These are phyloP conservation scores for Saturnispora ahearnii DNA, from an alignment of 805 yeast genomes.

Conservation along the genomic window DNA sequence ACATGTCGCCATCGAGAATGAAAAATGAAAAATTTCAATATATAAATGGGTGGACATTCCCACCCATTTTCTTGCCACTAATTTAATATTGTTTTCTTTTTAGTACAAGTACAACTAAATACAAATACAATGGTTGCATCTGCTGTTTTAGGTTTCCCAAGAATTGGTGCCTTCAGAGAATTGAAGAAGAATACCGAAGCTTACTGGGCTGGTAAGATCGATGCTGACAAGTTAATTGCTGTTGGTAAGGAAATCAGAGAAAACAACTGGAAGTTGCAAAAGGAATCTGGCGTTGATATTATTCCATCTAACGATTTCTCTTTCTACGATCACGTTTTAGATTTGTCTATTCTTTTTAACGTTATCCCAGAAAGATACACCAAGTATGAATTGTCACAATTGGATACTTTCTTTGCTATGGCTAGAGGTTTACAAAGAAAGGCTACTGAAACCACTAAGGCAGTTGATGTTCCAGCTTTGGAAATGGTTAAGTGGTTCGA, in stretches of 20 bases:
- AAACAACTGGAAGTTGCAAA: slow-evolving; percentile 95
- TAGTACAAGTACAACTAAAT: slow-evolving; percentile 1
- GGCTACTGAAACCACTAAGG: slow-evolving; percentile 77
- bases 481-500: slow-evolving; percentile 99
- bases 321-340: slow-evolving; percentile 94
- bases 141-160: slow-evolving; percentile 98
- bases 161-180: slow-evolving; percentile 99
- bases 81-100: not conserved
- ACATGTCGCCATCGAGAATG: slow-evolving; percentile 1
- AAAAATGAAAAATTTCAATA: not conserved
- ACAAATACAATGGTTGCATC: slow-evolving; percentile 75
- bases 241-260: slow-evolving; percentile 95
- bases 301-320: slow-evolving; percentile 98
- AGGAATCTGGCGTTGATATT: slow-evolving; percentile 93
- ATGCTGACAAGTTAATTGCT: slow-evolving; percentile 77
- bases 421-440: slow-evolving; percentile 99
- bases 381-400: slow-evolving; percentile 77
- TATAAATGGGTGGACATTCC: slow-evolving; percentile 1
- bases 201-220: slow-evolving; percentile 94
- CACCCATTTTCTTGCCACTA: not conserved
- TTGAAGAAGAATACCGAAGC: slow-evolving; percentile 97
- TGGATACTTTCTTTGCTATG: slow-evolving; percentile 96
- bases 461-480: slow-evolving; percentile 96
- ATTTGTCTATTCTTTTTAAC: slow-evolving; percentile 84
- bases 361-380: slow-evolving; percentile 96